Percentiles rank a stretch among this genome's conserved stretches.
phyloP scores from a whole-genome alignment of 169 alveolate genomes.

The Plasmodium blacklocki region DNA sequence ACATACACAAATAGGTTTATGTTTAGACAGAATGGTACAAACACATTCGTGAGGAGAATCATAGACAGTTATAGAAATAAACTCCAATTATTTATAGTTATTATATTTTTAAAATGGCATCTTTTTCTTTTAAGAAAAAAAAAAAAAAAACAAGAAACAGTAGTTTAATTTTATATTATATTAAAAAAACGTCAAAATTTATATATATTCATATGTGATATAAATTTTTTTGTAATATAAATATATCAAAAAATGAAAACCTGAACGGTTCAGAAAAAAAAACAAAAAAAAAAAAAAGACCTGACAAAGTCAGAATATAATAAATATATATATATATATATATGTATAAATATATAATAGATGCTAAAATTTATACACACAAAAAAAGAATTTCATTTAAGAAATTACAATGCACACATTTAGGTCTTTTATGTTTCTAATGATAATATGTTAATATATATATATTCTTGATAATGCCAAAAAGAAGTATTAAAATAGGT shows the following conservation, averaged over 20 bases:
- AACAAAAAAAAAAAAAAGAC: background rate
- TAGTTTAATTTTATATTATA: background rate
- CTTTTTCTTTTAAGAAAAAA: background rate
- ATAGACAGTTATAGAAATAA: too few relatives aligned
- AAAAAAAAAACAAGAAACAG: background rate
- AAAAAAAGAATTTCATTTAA: background rate
- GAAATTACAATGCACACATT: constrained; percentile 14
- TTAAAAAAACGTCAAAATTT: too few relatives aligned
- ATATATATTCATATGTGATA: too few relatives aligned
- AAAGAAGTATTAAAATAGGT: background rate
- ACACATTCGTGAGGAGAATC: too few relatives aligned
- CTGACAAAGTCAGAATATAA: background rate
- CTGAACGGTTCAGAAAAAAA: constrained; percentile 10
- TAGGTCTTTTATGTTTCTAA: too few relatives aligned
- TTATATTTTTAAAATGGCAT: too few relatives aligned
- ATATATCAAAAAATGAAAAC: background rate
- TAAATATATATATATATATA: background rate
- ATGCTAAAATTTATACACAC: constrained; percentile 16
- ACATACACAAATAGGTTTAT: too few relatives aligned
- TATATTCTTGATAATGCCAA: background rate
- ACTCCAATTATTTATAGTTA: too few relatives aligned
- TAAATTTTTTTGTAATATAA: background rate
- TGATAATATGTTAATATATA: background rate
- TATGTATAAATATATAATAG: background rate
- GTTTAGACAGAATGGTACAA: too few relatives aligned